phyloP scores from a whole-genome alignment of 192 early-diverging fungal species.

The Rhizophagus prolifer region DNA sequence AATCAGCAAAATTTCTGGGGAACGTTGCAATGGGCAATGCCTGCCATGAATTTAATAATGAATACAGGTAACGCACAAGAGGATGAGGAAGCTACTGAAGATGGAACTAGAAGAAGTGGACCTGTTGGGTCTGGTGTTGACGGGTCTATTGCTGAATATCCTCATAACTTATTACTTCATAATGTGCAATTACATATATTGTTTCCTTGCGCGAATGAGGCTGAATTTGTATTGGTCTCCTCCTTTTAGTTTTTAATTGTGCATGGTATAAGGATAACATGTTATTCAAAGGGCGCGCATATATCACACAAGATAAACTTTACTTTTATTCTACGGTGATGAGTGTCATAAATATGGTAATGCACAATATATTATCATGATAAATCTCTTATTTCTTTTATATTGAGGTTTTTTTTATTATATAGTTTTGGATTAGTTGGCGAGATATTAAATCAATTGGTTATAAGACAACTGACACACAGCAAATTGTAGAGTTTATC shows the following conservation, averaged over 20 bases:
- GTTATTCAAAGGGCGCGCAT: slow-evolving; percentile 50
- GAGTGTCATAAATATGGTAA: slow-evolving; percentile 60
- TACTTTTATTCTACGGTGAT: slow-evolving; percentile 67
- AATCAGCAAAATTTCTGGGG: slow-evolving; percentile 22
- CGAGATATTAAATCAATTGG: slow-evolving; percentile 43
- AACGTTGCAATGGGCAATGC: slow-evolving; percentile 16
- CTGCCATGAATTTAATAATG: slow-evolving; percentile 14
- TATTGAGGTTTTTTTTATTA: background rate
- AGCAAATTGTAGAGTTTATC: slow-evolving; percentile 10
- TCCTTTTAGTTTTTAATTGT: slow-evolving; percentile 33
- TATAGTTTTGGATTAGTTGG: slow-evolving; percentile 44
- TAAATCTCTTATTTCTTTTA: background rate
- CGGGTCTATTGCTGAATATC: slow-evolving; percentile 4
- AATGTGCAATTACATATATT: slow-evolving; percentile 29
- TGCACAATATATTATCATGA: background rate
- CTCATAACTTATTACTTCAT: slow-evolving; percentile 8
- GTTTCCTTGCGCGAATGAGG: slow-evolving; percentile 22
- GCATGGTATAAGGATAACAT: slow-evolving; percentile 33
- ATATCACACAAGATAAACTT: slow-evolving; percentile 57
- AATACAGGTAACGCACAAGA: slow-evolving; percentile 14
- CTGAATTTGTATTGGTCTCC: slow-evolving; percentile 36
- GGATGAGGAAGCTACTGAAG: background rate
- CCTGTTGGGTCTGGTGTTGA: slow-evolving; percentile 11
- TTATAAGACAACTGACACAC: background rate
- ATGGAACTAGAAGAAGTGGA: background rate